Evolutionary conservation across 352 stramenopile genomes (phyloP), one percentile per base, ranked within the genome.

Genomic region (Globisporangium canariense): DNA sequence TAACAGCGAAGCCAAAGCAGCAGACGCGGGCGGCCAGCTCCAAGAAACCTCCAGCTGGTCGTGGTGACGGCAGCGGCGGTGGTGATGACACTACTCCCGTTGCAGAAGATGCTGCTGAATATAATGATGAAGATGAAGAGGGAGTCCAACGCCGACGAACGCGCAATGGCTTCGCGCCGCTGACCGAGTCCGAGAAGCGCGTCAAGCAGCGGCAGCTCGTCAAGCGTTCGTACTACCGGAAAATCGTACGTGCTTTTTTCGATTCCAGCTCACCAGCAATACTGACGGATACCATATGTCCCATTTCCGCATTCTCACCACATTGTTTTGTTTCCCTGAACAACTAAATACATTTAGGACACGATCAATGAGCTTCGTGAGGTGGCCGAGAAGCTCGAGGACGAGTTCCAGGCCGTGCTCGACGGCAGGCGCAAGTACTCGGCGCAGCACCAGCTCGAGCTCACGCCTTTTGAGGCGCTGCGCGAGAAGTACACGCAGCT

Each of bases 201-300:
- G 74, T 81, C 43, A 88, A 89, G 71, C 81, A 90, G 67, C 74
- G 81, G 41, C 68, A 81, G 72, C 73, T 90, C 45, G 81, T 90
- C 50, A 88, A 88, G 55, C 70, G 70, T 11, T 90, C 79, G 38
- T 90, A 90, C 70, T 89, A 90, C 69, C 79, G 81, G 59, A 90
- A 90, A 66, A 84, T 90, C 57, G 77, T 86, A 65, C 40, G 77
- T 82, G 13, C 22, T 25, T 66, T 59, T 25, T 20, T 36, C 9
- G 25, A n/a, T 47, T 45, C 41, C 8, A n/a, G n/a, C 8, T 9
- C 34, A 40, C 34, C 11, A 25, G 22, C 22, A 25, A 40, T 40
- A 40, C 46, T 25, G 22, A 30, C 45, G 10, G 9, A 18, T 28
- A 16, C 6, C 2, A 16, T 30, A 22, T 10, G 13, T 18, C 2